Base-by-base conservation (phyloP, 2,329 filamentous ascomycete species). In the Penicillium sp. region DNA sequence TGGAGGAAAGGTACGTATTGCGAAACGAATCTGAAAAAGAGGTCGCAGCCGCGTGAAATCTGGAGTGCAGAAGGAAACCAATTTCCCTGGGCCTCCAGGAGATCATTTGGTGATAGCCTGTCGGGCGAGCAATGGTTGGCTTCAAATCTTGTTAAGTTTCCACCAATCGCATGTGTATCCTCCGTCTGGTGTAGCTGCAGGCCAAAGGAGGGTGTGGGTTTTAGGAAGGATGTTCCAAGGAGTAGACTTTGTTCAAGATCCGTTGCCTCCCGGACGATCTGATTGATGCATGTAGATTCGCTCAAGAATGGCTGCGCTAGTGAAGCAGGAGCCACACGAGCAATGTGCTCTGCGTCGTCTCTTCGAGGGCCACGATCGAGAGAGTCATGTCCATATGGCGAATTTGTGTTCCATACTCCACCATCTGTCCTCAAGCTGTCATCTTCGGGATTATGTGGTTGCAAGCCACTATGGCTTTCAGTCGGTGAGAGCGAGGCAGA, bases 1-100 rank as follows among this genome's bases (percentile, higher is more conserved):
- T 74, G 71, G 28, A 77, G 56, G 36, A 77, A 75, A 1, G 74
- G 72, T 4, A 77, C 51, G 23, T 74, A 76, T 18, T 68, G 65
- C 13, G 73, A 69, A 21, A 75, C 59, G 50, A 75, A 68, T 3
- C 48, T 45, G 48, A 77, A 77, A 56, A 70, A 77, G 10, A 77
- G 58, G 6, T 66, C 56, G 50, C 68, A 67, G 5, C 74, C 75
- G 5, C 60, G 62, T 16, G 53, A 48, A 16, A 72, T 62, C 56
- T 77, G 74, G 2, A 47, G 34, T 0, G 57, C 13, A 1, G 71
- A 71, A 3, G 70, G 73, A 37, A 49, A 62, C 71, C 70, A 75
- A 36, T 66, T 56, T 19, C 67, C 64, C 14, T 66, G 62, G 31
- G 48, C 16, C 37, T 48, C 18, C 28, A 45, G 28, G 13, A 50